Conservation (phyloP, 73 alveolate species). For the Paramecium sonneborni region DNA sequence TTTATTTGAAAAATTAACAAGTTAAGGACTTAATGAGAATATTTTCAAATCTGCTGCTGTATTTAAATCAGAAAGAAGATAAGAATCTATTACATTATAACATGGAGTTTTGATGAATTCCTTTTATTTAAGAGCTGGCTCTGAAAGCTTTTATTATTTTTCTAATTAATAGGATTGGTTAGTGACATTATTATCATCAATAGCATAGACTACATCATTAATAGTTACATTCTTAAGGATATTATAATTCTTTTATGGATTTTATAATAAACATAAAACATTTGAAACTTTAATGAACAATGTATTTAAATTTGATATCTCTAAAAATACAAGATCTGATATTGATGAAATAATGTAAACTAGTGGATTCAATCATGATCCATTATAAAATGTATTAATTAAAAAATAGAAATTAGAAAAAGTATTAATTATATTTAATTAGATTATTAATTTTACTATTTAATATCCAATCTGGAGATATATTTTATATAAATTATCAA, state of each 20-base stretch:
- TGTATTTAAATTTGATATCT: neutral
- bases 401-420: neutral
- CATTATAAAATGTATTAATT: neutral
- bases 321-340: neutral
- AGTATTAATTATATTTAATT: neutral
- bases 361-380: neutral
- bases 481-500: neutral
- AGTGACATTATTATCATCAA: neutral
- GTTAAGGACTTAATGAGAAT: neutral
- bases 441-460: neutral
- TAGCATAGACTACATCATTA: neutral
- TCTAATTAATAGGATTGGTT: neutral
- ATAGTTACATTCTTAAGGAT: neutral
- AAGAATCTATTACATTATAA: neutral
- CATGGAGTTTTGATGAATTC: neutral
- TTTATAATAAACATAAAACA: slow-evolving; percentile 8
- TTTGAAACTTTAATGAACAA: slow-evolving; percentile 3
- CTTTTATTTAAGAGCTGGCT: neutral
- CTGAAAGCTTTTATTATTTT: neutral
- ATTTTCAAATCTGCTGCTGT: neutral
- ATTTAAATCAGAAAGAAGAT: neutral
- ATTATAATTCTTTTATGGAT: neutral
- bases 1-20: neutral
- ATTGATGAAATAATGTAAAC: neutral
- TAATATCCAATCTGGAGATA: neutral